Evolutionary conservation across 495 filamentous ascomycete genomes (phyloP), one percentile per base, ranked within the genome.

Genomic region (Aspergillus incahuasiensis): DNA sequence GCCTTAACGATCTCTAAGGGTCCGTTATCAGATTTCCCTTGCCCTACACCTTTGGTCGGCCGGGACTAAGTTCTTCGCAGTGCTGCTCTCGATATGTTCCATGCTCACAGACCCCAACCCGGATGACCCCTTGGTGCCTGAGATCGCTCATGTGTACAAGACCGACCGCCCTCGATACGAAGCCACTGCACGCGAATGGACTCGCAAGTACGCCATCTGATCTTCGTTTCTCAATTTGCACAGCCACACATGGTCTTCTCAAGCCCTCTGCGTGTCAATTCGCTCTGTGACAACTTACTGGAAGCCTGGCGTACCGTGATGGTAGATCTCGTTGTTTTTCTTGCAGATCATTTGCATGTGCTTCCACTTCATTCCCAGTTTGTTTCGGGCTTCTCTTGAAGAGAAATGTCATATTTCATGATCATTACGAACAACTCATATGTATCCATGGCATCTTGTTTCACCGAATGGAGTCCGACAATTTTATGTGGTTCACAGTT

Each of bases 61-160:
- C 15, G 6, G 19, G 20, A 18, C 44, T 45, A 11, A 32, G 30
- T 47, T 41, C 25, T 12, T 28, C 13, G 4, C 55, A 97, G 94
- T 98, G 44, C 81, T 98, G 43, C 87, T 98, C 54, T 97, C 95
- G 22, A 98, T 98, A 79, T 98, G 94, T 82, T 98, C 94, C 38
- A 97, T 98, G 95, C 84, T 98, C 66, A 98, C 95, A 64, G 94
- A 98, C 76, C 94, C 94, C 60, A 98, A 98, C 82, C 94, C 94
- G 43, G 94, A 98, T 68, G 94, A 98, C 74, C 94, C 94, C 57
- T 85, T 98, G 55, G 94, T 98, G 47, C 94, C 94, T 50, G 94
- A 98, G 78, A 97, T 98, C 63, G 94, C 94, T 25, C 94, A 98
- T 65, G 94, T 98, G 65, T 98, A 98, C 87, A 98, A 98, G 89